Percentiles rank a stretch among this genome's conserved stretches.
Evolutionary conservation across 139 green algal genomes (phyloP).

Genomic region (Chlorella sp.): DNA sequence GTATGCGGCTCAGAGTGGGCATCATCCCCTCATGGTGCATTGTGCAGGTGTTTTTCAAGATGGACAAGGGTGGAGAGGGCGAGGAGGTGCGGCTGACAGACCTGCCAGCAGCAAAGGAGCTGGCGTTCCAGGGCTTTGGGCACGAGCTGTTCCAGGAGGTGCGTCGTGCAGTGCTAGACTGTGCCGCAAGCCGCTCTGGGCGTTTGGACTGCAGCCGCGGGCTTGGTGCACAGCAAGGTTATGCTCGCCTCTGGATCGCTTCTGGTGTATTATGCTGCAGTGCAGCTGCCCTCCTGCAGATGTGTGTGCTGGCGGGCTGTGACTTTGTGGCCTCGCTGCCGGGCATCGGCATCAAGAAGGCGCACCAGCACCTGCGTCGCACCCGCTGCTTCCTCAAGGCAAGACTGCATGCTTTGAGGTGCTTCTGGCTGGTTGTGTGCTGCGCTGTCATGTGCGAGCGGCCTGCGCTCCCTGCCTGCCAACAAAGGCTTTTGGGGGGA

Average conservation of each 20-base stretch:
- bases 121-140: slow-evolving; percentile 79
- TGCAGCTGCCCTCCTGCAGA: slow-evolving; percentile 58
- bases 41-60: slow-evolving; percentile 94
- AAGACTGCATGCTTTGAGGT: too few species aligned
- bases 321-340: slow-evolving; percentile 91
- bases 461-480: neutral
- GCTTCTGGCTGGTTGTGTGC: neutral
- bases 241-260: neutral
- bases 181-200: too few species aligned
- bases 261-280: neutral
- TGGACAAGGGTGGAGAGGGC: slow-evolving; percentile 86
- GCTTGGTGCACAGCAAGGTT: too few species aligned
- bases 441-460: too few species aligned
- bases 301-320: slow-evolving; percentile 97
- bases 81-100: slow-evolving; percentile 79
- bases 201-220: too few species aligned
- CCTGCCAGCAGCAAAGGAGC: slow-evolving; percentile 62
- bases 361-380: slow-evolving; percentile 80
- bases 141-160: slow-evolving; percentile 91
- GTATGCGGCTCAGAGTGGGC: too few species aligned
- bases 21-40: too few species aligned
- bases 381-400: slow-evolving; percentile 79
- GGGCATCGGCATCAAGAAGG: slow-evolving; percentile 93
- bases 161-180: too few species aligned
- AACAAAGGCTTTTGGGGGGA: too few species aligned